These are phyloP conservation scores for Juglanconis juglandina DNA, from an alignment of 2,329 filamentous ascomycete genomes.

Conservation along the genomic window DNA sequence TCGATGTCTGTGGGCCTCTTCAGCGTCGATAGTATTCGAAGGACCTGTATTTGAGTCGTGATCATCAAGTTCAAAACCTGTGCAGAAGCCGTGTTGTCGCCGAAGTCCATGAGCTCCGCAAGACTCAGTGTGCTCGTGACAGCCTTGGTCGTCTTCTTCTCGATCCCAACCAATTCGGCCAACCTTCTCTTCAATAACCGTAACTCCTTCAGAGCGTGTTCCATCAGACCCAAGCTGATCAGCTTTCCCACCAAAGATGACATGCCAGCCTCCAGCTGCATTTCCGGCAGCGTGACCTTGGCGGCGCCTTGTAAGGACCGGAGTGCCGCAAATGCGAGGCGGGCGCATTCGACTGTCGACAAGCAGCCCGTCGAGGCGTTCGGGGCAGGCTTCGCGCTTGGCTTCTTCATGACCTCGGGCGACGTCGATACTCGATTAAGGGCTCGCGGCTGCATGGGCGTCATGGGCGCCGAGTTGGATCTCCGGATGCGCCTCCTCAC, in stretches of 20 bases:
- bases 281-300: conserved; percentile 52
- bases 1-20: conserved; percentile 60
- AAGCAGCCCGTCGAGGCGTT: conserved; percentile 43
- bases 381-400: conserved; percentile 26
- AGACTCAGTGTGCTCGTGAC: conserved; percentile 38
- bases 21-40: conserved; percentile 59
- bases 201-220: conserved; percentile 68
- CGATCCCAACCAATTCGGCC: conserved; percentile 34
- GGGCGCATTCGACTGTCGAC: conserved; percentile 65
- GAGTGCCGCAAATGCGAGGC: conserved; percentile 63
- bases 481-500: conserved; percentile 45
- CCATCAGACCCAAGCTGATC: conserved; percentile 60
- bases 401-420: conserved; percentile 37
- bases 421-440: conserved; percentile 59
- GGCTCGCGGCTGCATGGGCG: conserved; percentile 58
- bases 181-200: conserved; percentile 62
- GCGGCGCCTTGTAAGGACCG: conserved; percentile 54
- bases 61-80: conserved; percentile 54
- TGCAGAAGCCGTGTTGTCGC: conserved; percentile 38
- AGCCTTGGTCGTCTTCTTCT: conserved; percentile 32
- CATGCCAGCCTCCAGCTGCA: conserved; percentile 73
- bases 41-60: conserved; percentile 60
- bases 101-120: conserved; percentile 61
- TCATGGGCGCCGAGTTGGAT: conserved; percentile 56
- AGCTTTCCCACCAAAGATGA: conserved; percentile 66